Percentiles rank a stretch among this genome's conserved stretches.
Evolutionary conservation across 1,284 basidiomycete species (phyloP).

Genomic region (Marasmius tenuissimus): DNA sequence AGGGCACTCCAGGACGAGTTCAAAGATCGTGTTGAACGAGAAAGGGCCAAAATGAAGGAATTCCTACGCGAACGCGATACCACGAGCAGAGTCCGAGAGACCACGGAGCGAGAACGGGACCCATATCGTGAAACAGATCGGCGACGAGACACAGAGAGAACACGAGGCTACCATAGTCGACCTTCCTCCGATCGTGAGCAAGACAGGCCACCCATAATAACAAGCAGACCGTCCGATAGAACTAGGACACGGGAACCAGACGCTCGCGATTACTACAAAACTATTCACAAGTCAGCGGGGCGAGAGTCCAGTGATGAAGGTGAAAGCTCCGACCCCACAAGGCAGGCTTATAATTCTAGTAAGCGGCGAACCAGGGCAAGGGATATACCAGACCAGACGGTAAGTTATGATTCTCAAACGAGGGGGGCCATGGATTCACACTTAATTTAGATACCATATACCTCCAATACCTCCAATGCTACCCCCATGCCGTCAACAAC

Average conservation of each 20-base stretch:
- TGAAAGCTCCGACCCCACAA: conserved; percentile 22
- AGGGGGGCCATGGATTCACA: not conserved
- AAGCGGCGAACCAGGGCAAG: conserved; percentile 16
- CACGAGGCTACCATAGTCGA: not conserved
- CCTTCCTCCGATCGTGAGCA: not conserved
- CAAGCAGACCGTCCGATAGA: not conserved
- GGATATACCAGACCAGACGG: conserved; percentile 20
- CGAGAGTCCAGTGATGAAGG: conserved; percentile 17
- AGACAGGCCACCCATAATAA: not conserved
- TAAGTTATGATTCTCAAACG: conserved; percentile 7
- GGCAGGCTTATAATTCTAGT: conserved; percentile 9
- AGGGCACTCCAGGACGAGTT: no score
- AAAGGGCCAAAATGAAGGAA: conserved; percentile 13
- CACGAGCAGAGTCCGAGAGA: not conserved
- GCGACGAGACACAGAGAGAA: not conserved
- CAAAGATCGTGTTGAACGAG: not conserved
- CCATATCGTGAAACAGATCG: not conserved
- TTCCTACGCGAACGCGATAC: not conserved
- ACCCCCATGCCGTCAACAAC: no score
- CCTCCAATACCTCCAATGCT: not conserved
- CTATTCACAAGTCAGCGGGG: not conserved
- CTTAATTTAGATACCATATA: not conserved
- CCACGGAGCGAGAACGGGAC: not conserved
- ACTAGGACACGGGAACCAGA: not conserved
- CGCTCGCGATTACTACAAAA: not conserved